Evolutionary conservation across 1,284 basidiomycete species (phyloP).

Genomic region (Boletus austroedulis): DNA sequence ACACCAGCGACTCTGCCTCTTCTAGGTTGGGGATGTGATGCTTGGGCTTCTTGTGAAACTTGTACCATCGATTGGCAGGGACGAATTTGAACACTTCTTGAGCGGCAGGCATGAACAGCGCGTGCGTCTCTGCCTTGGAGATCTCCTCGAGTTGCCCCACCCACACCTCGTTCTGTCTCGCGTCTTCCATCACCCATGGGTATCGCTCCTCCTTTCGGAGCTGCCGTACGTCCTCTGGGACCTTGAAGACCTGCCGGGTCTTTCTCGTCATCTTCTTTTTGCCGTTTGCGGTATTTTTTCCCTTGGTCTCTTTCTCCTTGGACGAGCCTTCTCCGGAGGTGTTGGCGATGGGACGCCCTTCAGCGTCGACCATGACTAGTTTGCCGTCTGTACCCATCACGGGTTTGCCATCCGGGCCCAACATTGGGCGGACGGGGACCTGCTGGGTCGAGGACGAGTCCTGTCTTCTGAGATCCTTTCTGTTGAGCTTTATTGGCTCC

Average conservation of each 20-base stretch:
- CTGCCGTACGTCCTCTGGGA: conserved; percentile 63
- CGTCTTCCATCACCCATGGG: conserved; percentile 88
- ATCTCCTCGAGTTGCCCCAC: conserved; percentile 77
- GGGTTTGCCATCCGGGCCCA: conserved; percentile 74
- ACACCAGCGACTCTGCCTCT: conserved; percentile 73
- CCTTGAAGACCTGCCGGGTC: conserved; percentile 77
- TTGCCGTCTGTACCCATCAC: conserved; percentile 72
- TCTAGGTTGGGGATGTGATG: conserved; percentile 65
- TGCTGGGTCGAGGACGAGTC: conserved; percentile 41
- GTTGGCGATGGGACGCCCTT: conserved; percentile 65
- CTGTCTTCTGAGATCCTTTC: conserved; percentile 70
- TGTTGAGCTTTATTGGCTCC: conserved; percentile 76
- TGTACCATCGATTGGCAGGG: conserved; percentile 84
- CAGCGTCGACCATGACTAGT: conserved; percentile 76
- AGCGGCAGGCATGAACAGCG: conserved; percentile 72
- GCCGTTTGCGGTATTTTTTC: conserved; percentile 41
- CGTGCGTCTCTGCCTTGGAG: conserved; percentile 59
- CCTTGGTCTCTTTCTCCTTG: conserved; percentile 47
- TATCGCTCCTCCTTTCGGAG: conserved; percentile 80
- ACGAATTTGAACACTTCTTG: conserved; percentile 82
- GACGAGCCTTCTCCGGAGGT: conserved; percentile 37
- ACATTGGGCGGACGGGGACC: conserved; percentile 62
- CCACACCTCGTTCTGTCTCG: conserved; percentile 66
- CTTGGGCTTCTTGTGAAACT: conserved; percentile 80
- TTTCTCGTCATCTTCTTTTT: conserved; percentile 84